Evolutionary conservation across 129 eudicot genomes (phyloP), one percentile per base, ranked within the genome.

Genomic region (Heracleum sosnowskyi): DNA sequence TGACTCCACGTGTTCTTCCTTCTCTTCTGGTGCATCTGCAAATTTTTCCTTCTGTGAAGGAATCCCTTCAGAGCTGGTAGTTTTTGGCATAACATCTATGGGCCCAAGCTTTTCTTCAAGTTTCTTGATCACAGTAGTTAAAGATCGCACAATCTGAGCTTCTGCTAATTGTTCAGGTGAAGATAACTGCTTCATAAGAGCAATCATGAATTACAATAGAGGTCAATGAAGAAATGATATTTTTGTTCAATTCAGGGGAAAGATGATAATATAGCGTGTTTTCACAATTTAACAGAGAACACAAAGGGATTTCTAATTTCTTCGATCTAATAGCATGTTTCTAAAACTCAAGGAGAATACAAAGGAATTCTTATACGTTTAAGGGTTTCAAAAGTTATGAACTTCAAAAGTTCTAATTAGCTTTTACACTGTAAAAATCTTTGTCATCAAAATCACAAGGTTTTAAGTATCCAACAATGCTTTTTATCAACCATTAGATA

Each of bases 71-170:
- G 34, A 51, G 22, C 75, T 78, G 39, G 5, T 12, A 49, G 79
- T 53, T 41, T 75, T 71, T 77, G 84, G 49, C 62, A 75, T 78
- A n/a, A 81, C 71, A 74, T 89, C 82, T 36, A 91, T 51, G 20
- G 91, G 93, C 35, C 93, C 93, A 79, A 93, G 90, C 76, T 88
- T 90, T 28, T 89, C 79, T 73, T 95, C 97, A 47, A 85, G 82
- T 44, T 85, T 89, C 90, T 88, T 91, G 78, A 95, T 84, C 62
- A 76, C 46, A 82, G 24, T 72, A 2, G 88, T 85, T 47, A 95
- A 84, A 22, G 94, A 85, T 86, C 97, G 84, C 37, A 88, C 90
- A 76, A 88, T 93, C 18, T 92, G 94, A 76, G 91, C 88, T 81
- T 86, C 78, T 82, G 78, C 90, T 82, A 95, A 80, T 79, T 79